phyloP scores from a whole-genome alignment of 495 filamentous ascomycete genomes.

The Penicillium antarcticum region DNA sequence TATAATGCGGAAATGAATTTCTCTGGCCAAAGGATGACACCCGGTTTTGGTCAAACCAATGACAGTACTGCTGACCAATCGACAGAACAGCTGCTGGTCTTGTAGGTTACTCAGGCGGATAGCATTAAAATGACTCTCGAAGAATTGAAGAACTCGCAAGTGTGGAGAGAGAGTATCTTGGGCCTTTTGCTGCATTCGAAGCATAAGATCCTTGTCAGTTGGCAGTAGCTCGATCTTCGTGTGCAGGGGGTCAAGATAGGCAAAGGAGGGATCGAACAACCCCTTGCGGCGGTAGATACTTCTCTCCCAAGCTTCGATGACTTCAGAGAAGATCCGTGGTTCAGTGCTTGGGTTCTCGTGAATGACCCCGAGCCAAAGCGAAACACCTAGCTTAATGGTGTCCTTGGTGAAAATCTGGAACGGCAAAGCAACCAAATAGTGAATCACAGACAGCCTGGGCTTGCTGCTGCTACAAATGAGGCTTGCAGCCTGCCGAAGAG shows the following conservation, averaged over 20 bases:
- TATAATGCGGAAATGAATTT: constrained; percentile 84
- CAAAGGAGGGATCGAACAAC: constrained; percentile 72
- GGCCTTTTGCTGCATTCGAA: constrained; percentile 69
- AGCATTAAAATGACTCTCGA: constrained; percentile 91
- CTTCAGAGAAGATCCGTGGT: constrained; percentile 74
- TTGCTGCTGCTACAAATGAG: constrained; percentile 72
- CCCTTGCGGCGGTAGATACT: constrained; percentile 72
- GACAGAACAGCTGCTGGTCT: constrained; percentile 73
- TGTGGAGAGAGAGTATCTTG: constrained; percentile 83
- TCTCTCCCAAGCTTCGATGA: constrained; percentile 82
- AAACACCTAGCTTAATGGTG: constrained; percentile 91
- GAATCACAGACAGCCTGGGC: constrained; percentile 71
- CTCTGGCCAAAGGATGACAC: constrained; percentile 81
- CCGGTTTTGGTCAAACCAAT: constrained; percentile 64
- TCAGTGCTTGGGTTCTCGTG: constrained; percentile 92
- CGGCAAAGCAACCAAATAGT: constrained; percentile 84
- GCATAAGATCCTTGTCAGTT: constrained; percentile 73
- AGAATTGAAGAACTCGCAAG: constrained; percentile 77
- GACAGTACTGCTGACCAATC: constrained; percentile 72
- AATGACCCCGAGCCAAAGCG: constrained; percentile 93
- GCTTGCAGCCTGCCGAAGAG: constrained; percentile 76
- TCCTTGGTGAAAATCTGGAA: constrained; percentile 92
- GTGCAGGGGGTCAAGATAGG: constrained; percentile 84
- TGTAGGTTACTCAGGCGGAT: constrained; percentile 76
- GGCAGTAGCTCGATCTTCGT: constrained; percentile 90